Conservation (phyloP, 495 filamentous ascomycete genomes). For the Cercophora samala region DNA sequence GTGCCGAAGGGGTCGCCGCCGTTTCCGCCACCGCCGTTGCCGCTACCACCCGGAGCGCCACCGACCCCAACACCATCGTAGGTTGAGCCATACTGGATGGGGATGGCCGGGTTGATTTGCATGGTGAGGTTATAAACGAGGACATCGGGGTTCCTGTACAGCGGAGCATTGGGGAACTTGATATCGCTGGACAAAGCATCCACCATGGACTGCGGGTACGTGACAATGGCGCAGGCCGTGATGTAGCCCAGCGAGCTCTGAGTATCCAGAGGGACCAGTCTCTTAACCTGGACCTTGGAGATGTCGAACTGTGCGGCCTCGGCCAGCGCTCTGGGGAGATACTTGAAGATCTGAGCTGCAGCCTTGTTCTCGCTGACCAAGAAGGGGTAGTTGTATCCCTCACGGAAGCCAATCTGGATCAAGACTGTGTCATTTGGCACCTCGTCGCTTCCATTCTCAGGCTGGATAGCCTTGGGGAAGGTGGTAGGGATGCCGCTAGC, state of each 20-base stretch:
- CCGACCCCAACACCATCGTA: constrained; percentile 24
- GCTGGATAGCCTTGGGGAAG: constrained; percentile 73
- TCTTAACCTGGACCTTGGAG: constrained; percentile 60
- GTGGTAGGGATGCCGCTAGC: constrained; percentile 55
- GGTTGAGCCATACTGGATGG: constrained; percentile 55
- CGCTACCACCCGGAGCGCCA: constrained; percentile 23
- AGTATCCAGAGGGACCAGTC: constrained; percentile 77
- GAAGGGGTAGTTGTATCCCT: constrained; percentile 75
- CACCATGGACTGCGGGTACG: constrained; percentile 65
- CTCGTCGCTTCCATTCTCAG: constrained; percentile 33
- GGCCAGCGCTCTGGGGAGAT: constrained; percentile 70
- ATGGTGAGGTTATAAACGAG: constrained; percentile 65
- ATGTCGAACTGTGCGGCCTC: constrained; percentile 55
- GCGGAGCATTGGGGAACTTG: constrained; percentile 59
- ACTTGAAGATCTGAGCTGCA: constrained; percentile 82
- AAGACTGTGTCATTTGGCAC: constrained; percentile 59
- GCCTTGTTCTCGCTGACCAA: constrained; percentile 66
- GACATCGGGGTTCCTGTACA: constrained; percentile 66
- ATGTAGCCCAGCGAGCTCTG: constrained; percentile 66
- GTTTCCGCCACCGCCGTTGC: constrained; percentile 19
- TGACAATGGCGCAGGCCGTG: constrained; percentile 75
- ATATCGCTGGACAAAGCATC: constrained; percentile 61
- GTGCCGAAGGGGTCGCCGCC: constrained; percentile 39
- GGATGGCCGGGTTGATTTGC: constrained; percentile 82
- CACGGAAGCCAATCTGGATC: constrained; percentile 82